Evolutionary conservation across 106 monocot genomes (phyloP).

Genomic region (Allium cepa): DNA sequence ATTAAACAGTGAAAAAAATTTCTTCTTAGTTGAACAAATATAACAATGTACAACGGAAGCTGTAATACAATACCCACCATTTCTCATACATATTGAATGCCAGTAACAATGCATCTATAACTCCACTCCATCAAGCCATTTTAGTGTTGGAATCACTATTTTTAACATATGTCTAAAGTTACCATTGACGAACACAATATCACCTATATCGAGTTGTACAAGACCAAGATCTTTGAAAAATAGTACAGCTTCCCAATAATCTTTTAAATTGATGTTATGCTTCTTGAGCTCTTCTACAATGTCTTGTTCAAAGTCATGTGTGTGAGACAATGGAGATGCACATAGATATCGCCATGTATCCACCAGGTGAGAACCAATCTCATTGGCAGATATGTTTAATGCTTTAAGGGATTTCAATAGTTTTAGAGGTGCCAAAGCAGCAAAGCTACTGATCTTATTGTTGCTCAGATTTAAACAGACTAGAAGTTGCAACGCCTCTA

Average conservation of each 20-base stretch:
- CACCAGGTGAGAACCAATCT: conserved; percentile 63
- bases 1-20: no score
- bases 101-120: no score
- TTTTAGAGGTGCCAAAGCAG: conserved; percentile 72
- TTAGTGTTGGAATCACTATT: conserved; percentile 47
- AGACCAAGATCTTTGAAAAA: conserved; percentile 50
- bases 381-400: conserved; percentile 70
- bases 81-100: no score
- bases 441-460: conserved; percentile 64
- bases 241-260: conserved; percentile 68
- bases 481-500: conserved; percentile 86
- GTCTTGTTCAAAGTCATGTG: background rate
- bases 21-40: no score
- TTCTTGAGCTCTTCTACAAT: conserved; percentile 13
- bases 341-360: conserved; percentile 70
- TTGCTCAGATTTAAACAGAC: conserved; percentile 58
- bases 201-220: conserved; percentile 49
- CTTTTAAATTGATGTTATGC: conserved; percentile 14
- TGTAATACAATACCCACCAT: no score
- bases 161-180: conserved; percentile 28
- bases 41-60: no score
- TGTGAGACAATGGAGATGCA: conserved; percentile 71
- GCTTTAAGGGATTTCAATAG: conserved; percentile 43
- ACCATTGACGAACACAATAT: conserved; percentile 42
- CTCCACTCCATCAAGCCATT: conserved; percentile 51